Evolutionary conservation across 2,329 filamentous ascomycete genomes (phyloP), one percentile per base, ranked within the genome.

Genomic region (Cordyceps tenuipes): DNA sequence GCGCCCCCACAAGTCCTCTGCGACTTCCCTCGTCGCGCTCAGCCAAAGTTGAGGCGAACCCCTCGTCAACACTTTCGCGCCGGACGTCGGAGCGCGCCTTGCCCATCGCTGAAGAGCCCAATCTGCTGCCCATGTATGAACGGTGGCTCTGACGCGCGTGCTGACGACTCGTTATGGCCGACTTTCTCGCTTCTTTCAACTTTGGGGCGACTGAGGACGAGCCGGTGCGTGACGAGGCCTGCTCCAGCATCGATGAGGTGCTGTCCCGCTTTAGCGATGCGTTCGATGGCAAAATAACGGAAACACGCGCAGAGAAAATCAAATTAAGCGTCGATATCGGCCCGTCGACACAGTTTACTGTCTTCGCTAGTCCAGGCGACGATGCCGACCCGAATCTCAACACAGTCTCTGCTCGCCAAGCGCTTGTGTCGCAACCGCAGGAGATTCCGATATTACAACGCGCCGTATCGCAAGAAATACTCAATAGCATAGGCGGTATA

Each of bases 261-360:
- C 74, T 78, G 63, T 64, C 65, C 23, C 75, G 75, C n/a, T 69
- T 85, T 26, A 72, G 72, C 43, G 65, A 68, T 8, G 62, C 75
- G 0, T 67, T 83, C 50, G 67, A 70, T 6, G 67, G 70, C 19
- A 82, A 78, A 62, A 72, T 74, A 19, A 76, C 77, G 5, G 71
- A 75, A 12, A 79, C 73, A 21, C 78, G 77, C 52, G 81, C 79
- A 46, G 75, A 82, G 57, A 79, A 81, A 63, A 69, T 82, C 12
- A 73, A 76, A 8, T 67, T 72, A 19, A 77, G 72, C 2, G 73
- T 82, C 56, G 77, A 81, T 62, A 67, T 85, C 31, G 72, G 75
- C 1, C 69, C 76, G 0, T 72, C 75, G 8, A 72, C 76, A 4
- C 69, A 75, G 34, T 77, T 85, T 58, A 64, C 74, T 9, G 41